Base-by-base conservation (phyloP, 176 grass and related monocot species). In the Puccinellia tenuiflora region DNA sequence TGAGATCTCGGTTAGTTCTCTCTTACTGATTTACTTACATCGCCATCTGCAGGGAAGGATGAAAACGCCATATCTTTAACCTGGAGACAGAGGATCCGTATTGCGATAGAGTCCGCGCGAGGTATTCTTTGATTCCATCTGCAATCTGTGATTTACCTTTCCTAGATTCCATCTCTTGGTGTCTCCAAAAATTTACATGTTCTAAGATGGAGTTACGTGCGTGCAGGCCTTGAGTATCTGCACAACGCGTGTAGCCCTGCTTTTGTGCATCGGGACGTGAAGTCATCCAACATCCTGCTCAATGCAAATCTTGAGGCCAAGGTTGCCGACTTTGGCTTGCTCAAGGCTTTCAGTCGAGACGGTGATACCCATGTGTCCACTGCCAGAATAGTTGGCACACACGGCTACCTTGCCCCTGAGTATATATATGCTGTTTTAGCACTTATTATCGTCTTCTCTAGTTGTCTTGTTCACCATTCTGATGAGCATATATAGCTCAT, bases 241-340 rank as follows among this genome's bases (percentile, higher is more conserved):
- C 89, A 90, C 59, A 94, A 73, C 18, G 81, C 65, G 4, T 94
- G 92, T 35, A 92, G 55, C 7, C 86, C 84, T 0, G 68, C 78
- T 18, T 15, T 90, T 5, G 43, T 85, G 53, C 92, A 94, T 20
- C 75, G 89, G 33, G 92, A 94, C 18, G 90, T 95, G 52, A 95
- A 95, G 68, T 20, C 80, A 0, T 35, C 55, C 5, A 95, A 95
- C 34, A 90, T 92, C 48, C 88, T 92, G 3, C 45, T 95, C 9
- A 76, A 90, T 20, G 18, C 53, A 1, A 84, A 82, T 4, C 5
- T 90, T 1, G 76, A 90, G 80, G 93, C 93, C 13, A 95, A 92
- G 47, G 86, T 95, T 12, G 90, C 93, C 1, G 93, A 95, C 48
- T 95, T 95, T 79, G 93, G 93, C 11, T 11, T 95, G 17, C 31